Evolutionary conservation across 2,329 filamentous ascomycete species (phyloP), one percentile per base, ranked within the genome.

Genomic region (Fusarium equiseti): DNA sequence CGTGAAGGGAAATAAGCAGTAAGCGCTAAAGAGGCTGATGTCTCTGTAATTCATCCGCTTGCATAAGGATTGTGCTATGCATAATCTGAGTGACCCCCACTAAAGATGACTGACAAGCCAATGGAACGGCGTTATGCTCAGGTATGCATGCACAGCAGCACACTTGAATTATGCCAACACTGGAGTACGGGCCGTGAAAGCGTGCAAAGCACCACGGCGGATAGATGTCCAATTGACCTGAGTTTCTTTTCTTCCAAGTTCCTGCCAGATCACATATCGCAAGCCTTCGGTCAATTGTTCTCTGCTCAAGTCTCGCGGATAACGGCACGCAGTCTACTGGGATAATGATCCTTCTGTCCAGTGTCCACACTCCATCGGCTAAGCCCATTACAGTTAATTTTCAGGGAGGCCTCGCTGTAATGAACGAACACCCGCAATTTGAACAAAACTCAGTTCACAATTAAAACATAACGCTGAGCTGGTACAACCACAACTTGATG

Each of bases 401-500:
- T 15, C 6, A 42, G 20, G 45, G 62, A 65, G 62, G 62, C 62
- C 60, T 65, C 62, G 35, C 18, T 38, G 18, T 38, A 38, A 38
- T n/a, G 32, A 11, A 38, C 10, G 32, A 11, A 38, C 10, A 6
- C 6, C 11, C 3, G 16, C 7, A 16, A 26, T 35, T 15, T 35
- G 6, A 51, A 4, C 15, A 5, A 18, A 18, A 24, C 16, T 11
- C 2, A 7, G 2, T 18, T 10, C 5, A 8, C 2, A 18, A 16
- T 16, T n/a, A 0, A 35, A 6, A 51, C 22, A 2, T 24, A 35
- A 16, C 20, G 20, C 9, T 29, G 18, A 13, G 6, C 26, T 4
- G 16, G 20, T 3, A 20, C 12, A 10, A 15, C 24, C 3, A 5
- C 18, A 2, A 20, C 20, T 15, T 3, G 4, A 11, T 8, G 15